These are phyloP conservation scores for Lentinula sp. DNA, from an alignment of 768 basidiomycete genomes.

Conservation along the genomic window DNA sequence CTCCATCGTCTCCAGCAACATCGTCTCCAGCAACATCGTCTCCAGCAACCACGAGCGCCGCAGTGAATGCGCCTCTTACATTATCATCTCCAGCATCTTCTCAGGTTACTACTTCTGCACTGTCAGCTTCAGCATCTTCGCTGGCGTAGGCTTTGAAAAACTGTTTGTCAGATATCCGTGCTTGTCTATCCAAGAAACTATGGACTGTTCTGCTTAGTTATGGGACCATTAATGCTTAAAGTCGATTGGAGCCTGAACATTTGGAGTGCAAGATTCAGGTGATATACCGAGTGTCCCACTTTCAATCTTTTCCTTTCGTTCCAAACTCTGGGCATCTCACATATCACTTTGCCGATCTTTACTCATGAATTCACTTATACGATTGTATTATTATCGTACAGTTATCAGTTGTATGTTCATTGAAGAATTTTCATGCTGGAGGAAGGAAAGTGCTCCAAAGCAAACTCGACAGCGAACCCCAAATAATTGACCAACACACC, in stretches of 20 bases:
- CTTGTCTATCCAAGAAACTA: no score
- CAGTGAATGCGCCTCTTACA: neutral
- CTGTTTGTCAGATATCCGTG: neutral
- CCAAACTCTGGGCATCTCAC: no score
- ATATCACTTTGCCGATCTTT: neutral
- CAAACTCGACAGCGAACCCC: slow-evolving; percentile 65
- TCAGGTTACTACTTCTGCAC: neutral
- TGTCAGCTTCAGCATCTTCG: neutral
- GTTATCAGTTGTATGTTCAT: no score
- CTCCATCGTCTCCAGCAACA: no score
- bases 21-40: neutral
- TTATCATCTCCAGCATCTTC: neutral
- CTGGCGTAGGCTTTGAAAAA: neutral
- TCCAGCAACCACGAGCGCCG: neutral
- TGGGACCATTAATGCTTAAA: no score
- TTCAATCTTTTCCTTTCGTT: no score
- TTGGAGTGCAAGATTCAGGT: no score
- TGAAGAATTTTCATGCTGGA: slow-evolving; percentile 55
- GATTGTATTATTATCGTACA: no score
- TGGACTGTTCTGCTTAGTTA: no score
- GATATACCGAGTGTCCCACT: no score
- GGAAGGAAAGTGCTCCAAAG: slow-evolving; percentile 86
- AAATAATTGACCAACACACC: slow-evolving; percentile 73
- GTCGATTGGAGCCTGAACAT: no score
- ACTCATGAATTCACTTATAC: neutral